These are phyloP conservation scores for Chenopodium formosanum DNA, from an alignment of 148 eudicot genomes.

Conservation along the genomic window DNA sequence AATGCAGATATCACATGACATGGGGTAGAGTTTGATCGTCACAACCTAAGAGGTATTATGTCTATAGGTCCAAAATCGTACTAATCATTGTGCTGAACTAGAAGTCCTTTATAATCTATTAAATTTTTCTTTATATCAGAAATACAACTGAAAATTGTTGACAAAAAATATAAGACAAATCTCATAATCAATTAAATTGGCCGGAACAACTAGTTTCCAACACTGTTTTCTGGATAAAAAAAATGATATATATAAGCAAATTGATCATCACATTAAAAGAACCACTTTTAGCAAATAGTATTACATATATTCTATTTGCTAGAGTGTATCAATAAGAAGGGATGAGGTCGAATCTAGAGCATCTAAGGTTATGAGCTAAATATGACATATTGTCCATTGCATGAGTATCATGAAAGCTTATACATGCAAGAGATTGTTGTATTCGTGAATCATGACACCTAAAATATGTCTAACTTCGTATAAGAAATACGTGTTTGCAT, in stretches of 20 bases:
- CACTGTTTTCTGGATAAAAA: not conserved
- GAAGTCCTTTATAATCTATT: not conserved
- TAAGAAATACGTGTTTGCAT: not conserved
- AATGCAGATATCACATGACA: not conserved
- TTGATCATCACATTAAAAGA: not conserved
- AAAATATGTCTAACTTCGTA: not conserved
- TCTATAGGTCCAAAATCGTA: not conserved
- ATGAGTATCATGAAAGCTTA: not conserved
- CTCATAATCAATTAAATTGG: not conserved
- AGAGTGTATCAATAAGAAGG: not conserved
- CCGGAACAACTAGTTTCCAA: not conserved
- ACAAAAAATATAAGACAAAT: not conserved
- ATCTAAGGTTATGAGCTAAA: not conserved
- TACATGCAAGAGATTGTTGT: not conserved
- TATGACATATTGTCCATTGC: not conserved
- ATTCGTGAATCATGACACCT: conserved; percentile 2
- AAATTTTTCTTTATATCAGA: not conserved
- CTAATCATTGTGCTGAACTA: not conserved
- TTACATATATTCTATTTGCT: not conserved
- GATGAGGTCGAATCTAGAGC: not conserved
- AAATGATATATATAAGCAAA: not conserved
- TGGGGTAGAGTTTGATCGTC: not conserved
- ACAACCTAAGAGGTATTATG: not conserved
- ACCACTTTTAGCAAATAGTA: not conserved
- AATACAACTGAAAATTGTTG: not conserved